A percentile compares a stretch with the other conserved stretches of the same genome.
Evolutionary conservation across 2,329 filamentous ascomycete genomes (phyloP).

Genomic region (Diplodia mutila): DNA sequence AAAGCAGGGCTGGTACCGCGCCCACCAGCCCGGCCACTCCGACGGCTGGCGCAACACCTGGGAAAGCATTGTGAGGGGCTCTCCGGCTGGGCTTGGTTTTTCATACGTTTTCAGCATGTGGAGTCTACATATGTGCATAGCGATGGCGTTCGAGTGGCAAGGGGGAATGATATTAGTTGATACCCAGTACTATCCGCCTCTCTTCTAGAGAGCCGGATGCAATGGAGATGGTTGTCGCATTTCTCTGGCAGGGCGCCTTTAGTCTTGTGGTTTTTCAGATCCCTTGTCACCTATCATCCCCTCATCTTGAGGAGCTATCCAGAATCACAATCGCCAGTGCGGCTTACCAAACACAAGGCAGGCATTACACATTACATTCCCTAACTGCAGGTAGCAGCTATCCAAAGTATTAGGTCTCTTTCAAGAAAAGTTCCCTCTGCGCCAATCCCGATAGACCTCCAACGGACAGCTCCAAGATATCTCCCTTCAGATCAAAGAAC

Average conservation of each 20-base stretch:
- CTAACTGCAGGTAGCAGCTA: neutral
- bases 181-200: neutral
- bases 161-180: neutral
- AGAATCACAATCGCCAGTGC: neutral
- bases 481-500: neutral
- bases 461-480: neutral
- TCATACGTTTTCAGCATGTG: neutral
- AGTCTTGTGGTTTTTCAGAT: neutral
- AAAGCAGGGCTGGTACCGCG: slow-evolving; percentile 43
- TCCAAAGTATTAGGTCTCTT: neutral
- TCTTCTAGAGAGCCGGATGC: neutral
- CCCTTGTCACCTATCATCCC: too few relatives aligned
- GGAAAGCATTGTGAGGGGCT: neutral
- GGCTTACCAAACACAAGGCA: neutral
- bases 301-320: neutral
- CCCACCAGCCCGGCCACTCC: slow-evolving; percentile 36
- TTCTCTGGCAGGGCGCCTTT: neutral
- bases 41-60: slow-evolving; percentile 8
- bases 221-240: neutral
- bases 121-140: neutral
- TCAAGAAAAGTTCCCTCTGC: neutral
- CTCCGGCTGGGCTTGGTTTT: neutral
- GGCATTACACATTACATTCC: neutral
- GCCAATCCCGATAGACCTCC: too few relatives aligned
- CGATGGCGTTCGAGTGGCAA: neutral